phyloP scores from a whole-genome alignment of 805 yeast genomes.

The Starmerella cellae region DNA sequence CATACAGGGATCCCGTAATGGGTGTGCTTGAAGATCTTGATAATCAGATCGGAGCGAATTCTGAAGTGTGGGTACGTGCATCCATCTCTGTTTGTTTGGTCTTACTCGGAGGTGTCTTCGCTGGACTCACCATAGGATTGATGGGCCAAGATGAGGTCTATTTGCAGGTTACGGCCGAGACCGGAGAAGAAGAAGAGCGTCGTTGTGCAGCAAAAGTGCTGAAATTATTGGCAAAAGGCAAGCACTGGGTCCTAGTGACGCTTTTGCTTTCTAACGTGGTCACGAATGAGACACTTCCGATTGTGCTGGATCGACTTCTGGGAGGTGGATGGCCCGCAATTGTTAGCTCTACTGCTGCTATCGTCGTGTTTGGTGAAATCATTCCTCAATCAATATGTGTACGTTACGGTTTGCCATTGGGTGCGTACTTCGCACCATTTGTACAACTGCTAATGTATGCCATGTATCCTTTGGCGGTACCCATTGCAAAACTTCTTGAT shows the following conservation, averaged over 20 bases:
- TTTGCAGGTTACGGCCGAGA: conserved; percentile 71
- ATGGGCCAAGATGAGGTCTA: conserved; percentile 98
- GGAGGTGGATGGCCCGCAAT: conserved; percentile 99
- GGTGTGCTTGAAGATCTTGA: background rate
- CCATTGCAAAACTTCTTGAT: conserved; percentile 72
- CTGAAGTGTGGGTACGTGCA: conserved; percentile 10
- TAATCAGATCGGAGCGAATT: background rate
- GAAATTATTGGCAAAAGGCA: conserved; percentile 60
- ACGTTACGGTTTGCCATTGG: conserved; percentile 80
- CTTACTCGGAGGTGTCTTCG: conserved; percentile 30
- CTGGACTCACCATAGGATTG: conserved; percentile 67
- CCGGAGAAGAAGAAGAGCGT: conserved; percentile 60
- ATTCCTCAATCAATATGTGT: conserved; percentile 92
- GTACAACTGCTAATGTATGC: conserved; percentile 72
- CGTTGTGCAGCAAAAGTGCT: conserved; percentile 60
- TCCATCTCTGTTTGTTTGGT: conserved; percentile 26
- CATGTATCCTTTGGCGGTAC: conserved; percentile 87
- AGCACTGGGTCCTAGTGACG: conserved; percentile 94
- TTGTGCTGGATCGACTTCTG: conserved; percentile 77
- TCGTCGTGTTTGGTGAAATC: conserved; percentile 90
- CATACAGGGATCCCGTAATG: background rate
- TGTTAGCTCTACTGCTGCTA: conserved; percentile 78
- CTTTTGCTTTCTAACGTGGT: conserved; percentile 72
- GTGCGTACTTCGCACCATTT: conserved; percentile 81
- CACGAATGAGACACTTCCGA: conserved; percentile 89